A percentile compares a stretch with the other conserved stretches of the same genome.
phyloP scores from a whole-genome alignment of 345 rosid genomes.

The Noccaea bulbosa region DNA sequence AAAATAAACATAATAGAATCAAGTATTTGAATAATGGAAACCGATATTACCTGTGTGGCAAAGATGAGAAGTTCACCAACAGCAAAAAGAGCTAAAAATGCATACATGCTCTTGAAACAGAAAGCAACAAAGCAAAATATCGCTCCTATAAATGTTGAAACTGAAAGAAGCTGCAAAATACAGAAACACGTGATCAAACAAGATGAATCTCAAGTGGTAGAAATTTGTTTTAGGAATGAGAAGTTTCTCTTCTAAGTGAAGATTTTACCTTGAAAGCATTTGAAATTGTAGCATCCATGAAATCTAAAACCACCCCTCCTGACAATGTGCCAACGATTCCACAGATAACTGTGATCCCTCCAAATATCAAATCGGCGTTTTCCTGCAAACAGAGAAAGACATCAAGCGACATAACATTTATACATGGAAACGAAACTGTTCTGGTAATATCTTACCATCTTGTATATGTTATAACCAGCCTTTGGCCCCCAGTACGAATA shows the following conservation, averaged over 20 bases:
- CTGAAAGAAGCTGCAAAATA: slow-evolving; percentile 76
- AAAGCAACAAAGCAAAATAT: slow-evolving; percentile 82
- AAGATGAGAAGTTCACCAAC: slow-evolving; percentile 87
- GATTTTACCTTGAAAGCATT: slow-evolving; percentile 88
- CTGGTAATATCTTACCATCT: slow-evolving; percentile 59
- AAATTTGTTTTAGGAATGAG: not conserved
- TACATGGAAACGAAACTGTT: slow-evolving; percentile 11
- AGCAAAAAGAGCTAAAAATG: slow-evolving; percentile 76
- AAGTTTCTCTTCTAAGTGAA: slow-evolving; percentile 1
- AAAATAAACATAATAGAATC: slow-evolving; percentile 4
- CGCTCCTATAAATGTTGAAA: slow-evolving; percentile 73
- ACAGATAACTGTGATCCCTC: slow-evolving; percentile 81
- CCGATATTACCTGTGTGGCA: slow-evolving; percentile 74
- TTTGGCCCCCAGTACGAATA: slow-evolving; percentile 99
- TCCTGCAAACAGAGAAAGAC: slow-evolving; percentile 50
- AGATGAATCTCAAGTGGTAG: not conserved
- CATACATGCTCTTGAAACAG: slow-evolving; percentile 83
- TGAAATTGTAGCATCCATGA: slow-evolving; percentile 66
- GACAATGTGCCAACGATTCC: slow-evolving; percentile 86
- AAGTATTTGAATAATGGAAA: slow-evolving; percentile 13
- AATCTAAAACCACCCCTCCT: slow-evolving; percentile 78
- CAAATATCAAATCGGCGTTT: slow-evolving; percentile 87
- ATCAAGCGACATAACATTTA: slow-evolving; percentile 20
- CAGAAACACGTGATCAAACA: not conserved
- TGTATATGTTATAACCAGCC: slow-evolving; percentile 84